Percentiles rank a stretch among this genome's conserved stretches.
Conservation (phyloP, 495 filamentous ascomycete species). For the Cercophora sp. region DNA sequence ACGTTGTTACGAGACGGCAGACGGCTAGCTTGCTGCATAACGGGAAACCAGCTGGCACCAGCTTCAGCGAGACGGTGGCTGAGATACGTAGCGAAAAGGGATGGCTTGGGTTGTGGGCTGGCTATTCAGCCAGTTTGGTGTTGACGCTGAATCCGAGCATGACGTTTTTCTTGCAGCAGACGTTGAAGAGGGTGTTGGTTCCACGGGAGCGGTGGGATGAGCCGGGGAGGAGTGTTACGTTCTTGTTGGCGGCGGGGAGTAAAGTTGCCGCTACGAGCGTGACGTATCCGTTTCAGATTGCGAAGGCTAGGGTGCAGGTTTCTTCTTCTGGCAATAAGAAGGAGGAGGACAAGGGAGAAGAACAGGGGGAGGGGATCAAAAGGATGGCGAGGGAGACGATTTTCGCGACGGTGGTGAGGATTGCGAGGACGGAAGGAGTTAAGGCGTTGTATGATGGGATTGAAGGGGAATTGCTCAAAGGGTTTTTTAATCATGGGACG, state of each 20-base stretch:
- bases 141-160: slow-evolving; percentile 83
- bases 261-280: slow-evolving; percentile 75
- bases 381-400: slow-evolving; percentile 46
- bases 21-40: slow-evolving; percentile 51
- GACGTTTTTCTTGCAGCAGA: slow-evolving; percentile 78
- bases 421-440: slow-evolving; percentile 64
- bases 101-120: slow-evolving; percentile 78
- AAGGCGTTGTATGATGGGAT: slow-evolving; percentile 74
- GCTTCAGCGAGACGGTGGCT: slow-evolving; percentile 56
- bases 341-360: slow-evolving; percentile 9
- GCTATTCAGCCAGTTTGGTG: slow-evolving; percentile 76
- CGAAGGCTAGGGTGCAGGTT: slow-evolving; percentile 71
- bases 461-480: slow-evolving; percentile 71
- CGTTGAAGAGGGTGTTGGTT: slow-evolving; percentile 58
- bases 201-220: slow-evolving; percentile 46
- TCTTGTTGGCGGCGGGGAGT: slow-evolving; percentile 75
- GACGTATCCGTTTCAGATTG: slow-evolving; percentile 84
- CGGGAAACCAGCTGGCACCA: slow-evolving; percentile 19
- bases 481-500: slow-evolving; percentile 80
- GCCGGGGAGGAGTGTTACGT: slow-evolving; percentile 41
- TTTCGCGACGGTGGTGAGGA: slow-evolving; percentile 57
- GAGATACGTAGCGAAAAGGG: slow-evolving; percentile 70
- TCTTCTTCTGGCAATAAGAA: slow-evolving; percentile 27
- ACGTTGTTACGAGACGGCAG: slow-evolving; percentile 80
- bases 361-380: neutral